phyloP scores from a whole-genome alignment of 2,329 filamentous ascomycete genomes.

The Penicillium hordei region DNA sequence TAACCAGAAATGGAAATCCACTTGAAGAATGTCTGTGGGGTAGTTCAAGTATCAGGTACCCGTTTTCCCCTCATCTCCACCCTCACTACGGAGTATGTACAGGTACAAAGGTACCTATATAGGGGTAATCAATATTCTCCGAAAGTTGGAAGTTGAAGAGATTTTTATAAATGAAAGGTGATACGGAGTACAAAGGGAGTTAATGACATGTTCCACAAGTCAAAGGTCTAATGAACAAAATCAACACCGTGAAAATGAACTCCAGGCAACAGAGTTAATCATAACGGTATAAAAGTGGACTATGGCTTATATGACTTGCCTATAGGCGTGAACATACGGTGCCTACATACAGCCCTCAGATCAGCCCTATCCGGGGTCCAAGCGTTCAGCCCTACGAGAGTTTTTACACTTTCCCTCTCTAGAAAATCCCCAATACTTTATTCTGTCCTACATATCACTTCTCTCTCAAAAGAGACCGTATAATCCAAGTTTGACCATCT shows the following conservation, averaged over 20 bases:
- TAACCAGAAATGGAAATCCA: neutral
- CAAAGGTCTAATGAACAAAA: neutral
- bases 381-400: slow-evolving; percentile 3
- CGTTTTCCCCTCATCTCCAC: neutral
- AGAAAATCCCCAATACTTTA: neutral
- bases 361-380: slow-evolving; percentile 4
- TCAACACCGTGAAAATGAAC: neutral
- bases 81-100: neutral
- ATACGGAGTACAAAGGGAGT: neutral
- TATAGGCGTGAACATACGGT: neutral
- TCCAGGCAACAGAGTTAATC: slow-evolving; percentile 5
- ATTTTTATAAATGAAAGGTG: neutral
- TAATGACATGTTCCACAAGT: neutral
- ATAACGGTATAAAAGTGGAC: neutral
- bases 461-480: neutral
- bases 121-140: neutral
- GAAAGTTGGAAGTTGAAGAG: neutral
- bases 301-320: neutral
- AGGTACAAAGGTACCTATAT: neutral
- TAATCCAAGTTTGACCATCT: neutral
- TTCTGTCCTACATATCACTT: too few species aligned
- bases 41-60: neutral
- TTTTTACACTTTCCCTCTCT: neutral
- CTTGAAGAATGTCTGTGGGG: neutral
- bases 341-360: neutral